phyloP scores from a whole-genome alignment of 148 eudicot genomes.

The Oxyria digyna region DNA sequence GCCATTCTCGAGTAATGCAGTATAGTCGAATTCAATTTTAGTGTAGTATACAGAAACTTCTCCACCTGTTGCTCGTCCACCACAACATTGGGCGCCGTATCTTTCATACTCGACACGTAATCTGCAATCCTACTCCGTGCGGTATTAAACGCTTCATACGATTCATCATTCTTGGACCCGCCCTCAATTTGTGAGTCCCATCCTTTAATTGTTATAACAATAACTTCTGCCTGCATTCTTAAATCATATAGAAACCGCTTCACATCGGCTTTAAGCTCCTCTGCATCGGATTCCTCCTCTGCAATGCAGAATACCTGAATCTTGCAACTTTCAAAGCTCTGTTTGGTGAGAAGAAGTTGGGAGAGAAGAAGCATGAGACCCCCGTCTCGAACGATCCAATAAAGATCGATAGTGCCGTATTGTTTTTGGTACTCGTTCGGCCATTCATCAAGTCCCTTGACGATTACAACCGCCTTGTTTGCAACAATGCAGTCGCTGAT shows the following conservation, averaged over 20 bases:
- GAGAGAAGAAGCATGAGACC: slow-evolving; percentile 98
- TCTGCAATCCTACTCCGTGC: slow-evolving; percentile 61
- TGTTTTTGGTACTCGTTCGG: slow-evolving; percentile 90
- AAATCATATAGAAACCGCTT: slow-evolving; percentile 92
- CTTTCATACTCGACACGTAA: slow-evolving; percentile 53
- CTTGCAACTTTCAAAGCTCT: slow-evolving; percentile 92
- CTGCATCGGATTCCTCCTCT: slow-evolving; percentile 92
- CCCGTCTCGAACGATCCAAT: slow-evolving; percentile 97
- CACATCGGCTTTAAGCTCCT: slow-evolving; percentile 76
- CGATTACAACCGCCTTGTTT: slow-evolving; percentile 94
- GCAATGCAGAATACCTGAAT: slow-evolving; percentile 97
- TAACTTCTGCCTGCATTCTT: slow-evolving; percentile 93
- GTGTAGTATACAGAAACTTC: slow-evolving; percentile 78
- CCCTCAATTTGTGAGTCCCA: slow-evolving; percentile 71
- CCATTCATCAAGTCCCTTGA: slow-evolving; percentile 98
- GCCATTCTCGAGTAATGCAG: slow-evolving; percentile 88
- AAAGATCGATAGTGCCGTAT: slow-evolving; percentile 88
- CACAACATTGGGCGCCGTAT: slow-evolving; percentile 39
- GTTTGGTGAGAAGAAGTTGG: slow-evolving; percentile 88
- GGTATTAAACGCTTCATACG: slow-evolving; percentile 59
- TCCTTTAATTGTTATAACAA: slow-evolving; percentile 76
- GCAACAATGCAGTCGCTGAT: slow-evolving; percentile 96
- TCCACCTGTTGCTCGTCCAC: slow-evolving; percentile 89
- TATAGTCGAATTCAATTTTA: slow-evolving; percentile 78
- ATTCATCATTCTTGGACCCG: slow-evolving; percentile 55